Evolutionary conservation across 2,329 filamentous ascomycete genomes (phyloP).

Genomic region (Aurifilum marmelostoma): DNA sequence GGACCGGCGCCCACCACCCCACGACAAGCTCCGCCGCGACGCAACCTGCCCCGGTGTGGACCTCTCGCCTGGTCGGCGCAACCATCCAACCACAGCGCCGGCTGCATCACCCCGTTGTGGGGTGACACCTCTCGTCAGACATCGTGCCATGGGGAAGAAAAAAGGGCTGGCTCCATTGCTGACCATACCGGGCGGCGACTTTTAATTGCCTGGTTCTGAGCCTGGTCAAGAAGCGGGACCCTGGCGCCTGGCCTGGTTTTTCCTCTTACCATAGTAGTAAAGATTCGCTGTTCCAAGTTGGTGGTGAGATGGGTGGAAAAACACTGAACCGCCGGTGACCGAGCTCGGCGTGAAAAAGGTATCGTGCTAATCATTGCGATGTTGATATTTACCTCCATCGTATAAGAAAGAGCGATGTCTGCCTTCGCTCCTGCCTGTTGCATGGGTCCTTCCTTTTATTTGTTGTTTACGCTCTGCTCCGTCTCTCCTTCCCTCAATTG

Average conservation of each 20-base stretch:
- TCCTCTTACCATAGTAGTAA: background rate
- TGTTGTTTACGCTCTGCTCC: background rate
- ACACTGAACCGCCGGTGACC: conserved; percentile 1
- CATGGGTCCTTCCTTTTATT: background rate
- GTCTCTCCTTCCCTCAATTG: background rate
- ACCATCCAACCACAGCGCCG: conserved; percentile 8
- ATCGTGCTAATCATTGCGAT: background rate
- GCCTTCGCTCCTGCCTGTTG: background rate
- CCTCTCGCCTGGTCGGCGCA: background rate
- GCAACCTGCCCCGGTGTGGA: conserved; percentile 17
- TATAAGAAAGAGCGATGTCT: conserved; percentile 10
- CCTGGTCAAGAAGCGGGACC: too few species aligned
- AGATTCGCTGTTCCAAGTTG: background rate
- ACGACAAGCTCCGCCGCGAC: conserved; percentile 3
- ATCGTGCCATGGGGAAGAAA: conserved; percentile 17
- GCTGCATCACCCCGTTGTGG: conserved; percentile 11
- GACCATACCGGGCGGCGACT: conserved; percentile 16
- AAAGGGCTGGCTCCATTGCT: conserved; percentile 10
- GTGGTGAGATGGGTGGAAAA: conserved; percentile 14
- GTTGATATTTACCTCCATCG: background rate
- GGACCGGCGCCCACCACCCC: background rate
- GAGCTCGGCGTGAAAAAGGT: conserved; percentile 15
- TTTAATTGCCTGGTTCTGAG: background rate
- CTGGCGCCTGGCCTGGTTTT: background rate
- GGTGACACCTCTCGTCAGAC: conserved; percentile 11